A percentile compares a stretch with the other conserved stretches of the same genome.
Evolutionary conservation across 306 rosid genomes (phyloP).

Genomic region (Carpinus viminea): DNA sequence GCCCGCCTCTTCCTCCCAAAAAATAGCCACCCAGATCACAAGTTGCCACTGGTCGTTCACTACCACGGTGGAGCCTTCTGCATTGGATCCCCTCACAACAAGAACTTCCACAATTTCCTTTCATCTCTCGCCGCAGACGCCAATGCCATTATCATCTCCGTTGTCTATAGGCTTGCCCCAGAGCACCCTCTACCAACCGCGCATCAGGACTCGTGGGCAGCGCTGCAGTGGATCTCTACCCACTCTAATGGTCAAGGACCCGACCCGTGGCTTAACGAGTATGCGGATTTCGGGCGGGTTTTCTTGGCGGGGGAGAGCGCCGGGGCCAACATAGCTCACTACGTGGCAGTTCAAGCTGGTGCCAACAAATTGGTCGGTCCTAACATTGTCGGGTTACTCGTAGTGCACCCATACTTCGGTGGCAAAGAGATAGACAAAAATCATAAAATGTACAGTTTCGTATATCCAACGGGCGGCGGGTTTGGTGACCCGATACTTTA

Average conservation of each 20-base stretch:
- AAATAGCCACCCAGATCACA: neutral
- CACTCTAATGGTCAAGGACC: slow-evolving; percentile 23
- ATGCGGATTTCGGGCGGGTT: slow-evolving; percentile 24
- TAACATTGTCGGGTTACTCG: slow-evolving; percentile 12
- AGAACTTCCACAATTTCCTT: neutral
- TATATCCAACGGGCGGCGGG: slow-evolving; percentile 11
- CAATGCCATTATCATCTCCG: slow-evolving; percentile 17
- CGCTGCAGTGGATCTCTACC: slow-evolving; percentile 28
- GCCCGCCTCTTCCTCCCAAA: slow-evolving; percentile 28
- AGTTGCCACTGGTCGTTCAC: slow-evolving; percentile 33
- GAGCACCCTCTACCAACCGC: slow-evolving; percentile 33
- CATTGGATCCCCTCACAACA: slow-evolving; percentile 17
- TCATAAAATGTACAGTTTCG: slow-evolving; percentile 1
- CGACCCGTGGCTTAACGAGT: slow-evolving; percentile 28
- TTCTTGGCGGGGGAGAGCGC: slow-evolving; percentile 35
- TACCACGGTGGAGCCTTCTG: slow-evolving; percentile 43
- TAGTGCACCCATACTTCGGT: slow-evolving; percentile 30
- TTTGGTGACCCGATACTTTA: slow-evolving; percentile 15
- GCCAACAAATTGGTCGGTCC: neutral
- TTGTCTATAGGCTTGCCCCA: slow-evolving; percentile 33
- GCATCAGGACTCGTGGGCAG: slow-evolving; percentile 26
- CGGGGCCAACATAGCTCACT: slow-evolving; percentile 31
- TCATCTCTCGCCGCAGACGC: slow-evolving; percentile 16
- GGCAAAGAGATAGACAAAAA: neutral
- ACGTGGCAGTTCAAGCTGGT: slow-evolving; percentile 29